Percentiles rank a stretch among this genome's conserved stretches.
Conservation (phyloP, 1,284 basidiomycete species). For the Ustilago crameri region DNA sequence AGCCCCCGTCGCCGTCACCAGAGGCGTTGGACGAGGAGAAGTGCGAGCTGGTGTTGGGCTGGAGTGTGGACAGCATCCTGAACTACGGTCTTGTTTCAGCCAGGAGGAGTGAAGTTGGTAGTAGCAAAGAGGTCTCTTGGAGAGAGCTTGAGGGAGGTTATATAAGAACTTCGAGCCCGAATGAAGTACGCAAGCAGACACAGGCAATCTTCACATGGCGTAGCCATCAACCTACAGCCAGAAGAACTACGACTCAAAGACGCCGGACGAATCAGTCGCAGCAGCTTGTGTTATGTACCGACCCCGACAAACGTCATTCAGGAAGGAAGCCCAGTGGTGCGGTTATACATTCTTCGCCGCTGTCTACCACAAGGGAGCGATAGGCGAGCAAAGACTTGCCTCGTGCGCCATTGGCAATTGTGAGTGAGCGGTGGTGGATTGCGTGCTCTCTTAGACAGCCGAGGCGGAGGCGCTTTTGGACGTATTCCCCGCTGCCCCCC, state of each 20-base stretch:
- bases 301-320: neutral
- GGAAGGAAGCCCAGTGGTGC: neutral
- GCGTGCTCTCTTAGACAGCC: constrained; percentile 21
- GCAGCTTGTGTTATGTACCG: neutral
- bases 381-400: neutral
- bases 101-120: neutral
- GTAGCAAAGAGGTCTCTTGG: too few species aligned
- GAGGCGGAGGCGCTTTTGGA: constrained; percentile 19
- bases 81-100: neutral
- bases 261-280: neutral
- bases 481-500: too few species aligned
- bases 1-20: constrained; percentile 22
- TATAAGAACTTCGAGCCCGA: neutral
- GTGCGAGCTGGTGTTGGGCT: constrained; percentile 17
- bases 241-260: neutral
- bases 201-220: constrained; percentile 8
- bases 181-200: neutral
- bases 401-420: constrained; percentile 2
- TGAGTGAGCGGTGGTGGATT: constrained; percentile 18
- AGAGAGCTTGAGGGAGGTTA: neutral
- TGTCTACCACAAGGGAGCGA: neutral
- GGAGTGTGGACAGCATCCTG: constrained; percentile 40
- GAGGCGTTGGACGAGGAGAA: constrained; percentile 13
- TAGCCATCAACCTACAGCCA: neutral
- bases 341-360: neutral